Base-by-base conservation (phyloP, 805 yeast genomes). In the Saturnispora sanitii region DNA sequence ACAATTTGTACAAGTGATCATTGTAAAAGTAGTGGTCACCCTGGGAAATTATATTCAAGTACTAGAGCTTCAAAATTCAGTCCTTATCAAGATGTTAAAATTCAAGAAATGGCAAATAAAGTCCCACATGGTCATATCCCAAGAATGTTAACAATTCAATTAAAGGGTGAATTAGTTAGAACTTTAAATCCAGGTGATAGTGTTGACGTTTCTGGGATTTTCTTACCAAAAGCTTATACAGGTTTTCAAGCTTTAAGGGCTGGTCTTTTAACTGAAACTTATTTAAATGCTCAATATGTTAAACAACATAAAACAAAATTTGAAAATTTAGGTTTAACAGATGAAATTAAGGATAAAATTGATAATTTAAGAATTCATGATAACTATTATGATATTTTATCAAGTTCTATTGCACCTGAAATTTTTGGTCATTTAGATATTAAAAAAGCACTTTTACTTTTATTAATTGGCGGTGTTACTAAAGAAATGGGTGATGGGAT, bases 51-150 rank as follows among this genome's bases (percentile, higher is more conserved):
- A 39, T 86, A 82, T 60, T 83, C 88, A 76, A 76, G 90, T 34
- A 87, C 97, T 11, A 75, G 99, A 53, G 98, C 98, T 3, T 87
- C 96, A 25, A 92, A 92, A 63, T 92, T 94, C 55, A 71, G 82
- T 41, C 84, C 95, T 6, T 92, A 88, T 70, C 99, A 92, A 65
- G 98, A 92, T 54, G 92, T 88, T 42, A 81, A 85, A 54, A 71
- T 92, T 46, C 99, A 92, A 66, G 99, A 92, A 62, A 67, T 90
- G 57, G 84, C 97, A 4, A 80, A 81, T 49, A 98, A 92, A 64
- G 98, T 92, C 15, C 99, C 99, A 1, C 90, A 88, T 22, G 98
- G 98, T 40, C 96, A 90, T 60, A 92, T 92, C 48, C 99, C 99
- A 37, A 75, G 99, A 54, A 66, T 86, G 23, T 67, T 92, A 47